A percentile compares a stretch with the other conserved stretches of the same genome.
Evolutionary conservation across 2,329 filamentous ascomycete species (phyloP).

Genomic region (Immersiporthe knoxdaviesiana): DNA sequence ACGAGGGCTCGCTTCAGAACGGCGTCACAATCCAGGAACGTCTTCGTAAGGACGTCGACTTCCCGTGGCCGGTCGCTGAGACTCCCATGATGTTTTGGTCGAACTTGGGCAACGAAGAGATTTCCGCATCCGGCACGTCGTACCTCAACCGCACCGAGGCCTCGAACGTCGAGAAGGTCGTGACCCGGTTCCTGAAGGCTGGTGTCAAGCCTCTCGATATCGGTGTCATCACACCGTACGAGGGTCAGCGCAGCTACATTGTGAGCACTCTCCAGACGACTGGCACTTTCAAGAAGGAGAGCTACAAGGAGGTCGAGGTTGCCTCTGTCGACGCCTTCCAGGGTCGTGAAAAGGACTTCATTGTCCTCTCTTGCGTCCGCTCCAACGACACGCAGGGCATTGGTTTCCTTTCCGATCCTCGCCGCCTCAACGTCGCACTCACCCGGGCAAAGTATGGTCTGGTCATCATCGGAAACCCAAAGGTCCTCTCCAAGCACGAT

Average conservation of each 20-base stretch:
- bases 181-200: slow-evolving; percentile 98
- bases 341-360: slow-evolving; percentile 98
- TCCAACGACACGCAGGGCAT: slow-evolving; percentile 99
- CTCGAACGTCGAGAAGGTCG: slow-evolving; percentile 96
- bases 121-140: slow-evolving; percentile 94
- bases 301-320: slow-evolving; percentile 98
- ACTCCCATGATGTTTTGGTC: slow-evolving; percentile 99
- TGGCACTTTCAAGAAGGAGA: slow-evolving; percentile 96
- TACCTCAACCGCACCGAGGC: slow-evolving; percentile 98
- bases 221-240: slow-evolving; percentile 97
- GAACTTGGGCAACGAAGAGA: slow-evolving; percentile 96
- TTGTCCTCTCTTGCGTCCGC: slow-evolving; percentile 94
- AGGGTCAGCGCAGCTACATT: slow-evolving; percentile 96
- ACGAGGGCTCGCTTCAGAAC: slow-evolving; percentile 95
- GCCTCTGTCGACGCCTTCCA: slow-evolving; percentile 99
- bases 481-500: slow-evolving; percentile 96
- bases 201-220: slow-evolving; percentile 93
- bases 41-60: slow-evolving; percentile 90
- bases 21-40: slow-evolving; percentile 90
- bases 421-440: slow-evolving; percentile 94
- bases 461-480: slow-evolving; percentile 96
- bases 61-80: slow-evolving; percentile 93
- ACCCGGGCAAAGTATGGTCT: slow-evolving; percentile 96
- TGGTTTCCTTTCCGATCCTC: slow-evolving; percentile 96
- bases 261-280: slow-evolving; percentile 99